A percentile compares a stretch with the other conserved stretches of the same genome.
Conservation (phyloP, 1,284 basidiomycete genomes). For the Schizophyllum amplum region DNA sequence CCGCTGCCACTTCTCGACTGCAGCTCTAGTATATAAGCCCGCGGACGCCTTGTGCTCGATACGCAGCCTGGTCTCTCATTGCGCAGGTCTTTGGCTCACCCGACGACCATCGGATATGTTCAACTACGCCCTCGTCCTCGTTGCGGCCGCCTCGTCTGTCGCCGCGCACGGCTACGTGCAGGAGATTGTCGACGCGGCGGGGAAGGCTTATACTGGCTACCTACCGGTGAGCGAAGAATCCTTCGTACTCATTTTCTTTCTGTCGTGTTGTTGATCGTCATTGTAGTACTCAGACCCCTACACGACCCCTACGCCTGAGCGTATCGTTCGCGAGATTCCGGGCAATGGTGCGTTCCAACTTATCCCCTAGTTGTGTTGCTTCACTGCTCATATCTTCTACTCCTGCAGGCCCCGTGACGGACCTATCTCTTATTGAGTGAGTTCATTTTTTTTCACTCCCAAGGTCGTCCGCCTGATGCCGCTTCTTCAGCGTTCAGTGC, state of each 20-base stretch:
- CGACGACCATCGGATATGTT: background rate
- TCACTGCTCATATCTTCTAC: background rate
- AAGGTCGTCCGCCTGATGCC: constrained; percentile 4
- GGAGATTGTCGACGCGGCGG: constrained; percentile 19
- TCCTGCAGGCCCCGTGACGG: constrained; percentile 24
- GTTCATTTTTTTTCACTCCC: background rate
- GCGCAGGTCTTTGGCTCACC: no score
- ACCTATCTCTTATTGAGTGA: constrained; percentile 29
- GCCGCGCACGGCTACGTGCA: constrained; percentile 28
- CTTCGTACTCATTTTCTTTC: no score
- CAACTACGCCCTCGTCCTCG: constrained; percentile 1
- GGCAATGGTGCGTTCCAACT: constrained; percentile 34
- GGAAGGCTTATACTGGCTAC: constrained; percentile 25
- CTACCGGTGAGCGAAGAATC: constrained; percentile 19
- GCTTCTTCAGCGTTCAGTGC: constrained; percentile 10
- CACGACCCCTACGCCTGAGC: constrained; percentile 24
- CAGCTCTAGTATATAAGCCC: background rate
- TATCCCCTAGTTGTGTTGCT: background rate
- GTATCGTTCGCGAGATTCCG: constrained; percentile 39
- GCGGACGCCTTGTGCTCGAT: no score
- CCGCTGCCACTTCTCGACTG: no score
- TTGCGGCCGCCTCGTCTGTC: constrained; percentile 10
- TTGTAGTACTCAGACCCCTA: constrained; percentile 23
- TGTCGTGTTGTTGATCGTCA: no score
- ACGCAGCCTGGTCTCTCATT: no score